Percentiles rank a stretch among this genome's conserved stretches.
These are phyloP conservation scores for Fraxinus xanthoxyloides DNA, from an alignment of 305 asterid genomes.

Conservation along the genomic window DNA sequence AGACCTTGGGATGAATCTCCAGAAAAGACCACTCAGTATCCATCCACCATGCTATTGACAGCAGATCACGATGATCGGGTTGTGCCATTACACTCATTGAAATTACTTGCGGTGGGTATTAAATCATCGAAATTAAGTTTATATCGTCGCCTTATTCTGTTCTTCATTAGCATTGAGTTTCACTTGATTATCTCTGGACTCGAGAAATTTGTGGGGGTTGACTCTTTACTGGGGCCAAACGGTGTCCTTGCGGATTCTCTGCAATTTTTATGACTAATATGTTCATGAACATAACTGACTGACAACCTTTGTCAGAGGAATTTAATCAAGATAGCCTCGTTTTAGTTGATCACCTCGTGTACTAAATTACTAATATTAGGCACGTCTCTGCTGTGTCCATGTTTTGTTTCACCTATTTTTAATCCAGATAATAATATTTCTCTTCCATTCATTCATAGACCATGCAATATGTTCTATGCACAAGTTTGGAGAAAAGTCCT, in stretches of 20 bases:
- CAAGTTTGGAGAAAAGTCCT: slow-evolving; percentile 36
- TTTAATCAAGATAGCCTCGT: neutral
- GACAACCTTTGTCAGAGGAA: neutral
- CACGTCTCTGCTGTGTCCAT: neutral
- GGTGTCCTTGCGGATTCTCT: neutral
- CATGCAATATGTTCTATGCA: slow-evolving; percentile 44
- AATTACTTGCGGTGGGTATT: slow-evolving; percentile 62
- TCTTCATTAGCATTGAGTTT: neutral
- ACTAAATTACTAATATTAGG: neutral
- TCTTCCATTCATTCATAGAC: slow-evolving; percentile 28
- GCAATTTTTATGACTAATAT: neutral
- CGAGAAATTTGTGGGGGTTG: neutral
- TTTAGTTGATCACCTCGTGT: neutral
- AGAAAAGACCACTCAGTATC: slow-evolving; percentile 47
- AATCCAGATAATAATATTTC: neutral
- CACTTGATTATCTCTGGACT: neutral
- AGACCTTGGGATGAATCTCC: slow-evolving; percentile 62
- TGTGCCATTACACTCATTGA: slow-evolving; percentile 79
- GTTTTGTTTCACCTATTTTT: neutral
- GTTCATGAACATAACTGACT: neutral
- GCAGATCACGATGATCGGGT: slow-evolving; percentile 94
- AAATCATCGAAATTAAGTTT: neutral
- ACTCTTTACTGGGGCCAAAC: neutral
- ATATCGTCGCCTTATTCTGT: neutral
- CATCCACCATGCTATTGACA: slow-evolving; percentile 73